Base-by-base conservation (phyloP, 2,329 filamentous ascomycete genomes). In the Colletotrichum magnum region DNA sequence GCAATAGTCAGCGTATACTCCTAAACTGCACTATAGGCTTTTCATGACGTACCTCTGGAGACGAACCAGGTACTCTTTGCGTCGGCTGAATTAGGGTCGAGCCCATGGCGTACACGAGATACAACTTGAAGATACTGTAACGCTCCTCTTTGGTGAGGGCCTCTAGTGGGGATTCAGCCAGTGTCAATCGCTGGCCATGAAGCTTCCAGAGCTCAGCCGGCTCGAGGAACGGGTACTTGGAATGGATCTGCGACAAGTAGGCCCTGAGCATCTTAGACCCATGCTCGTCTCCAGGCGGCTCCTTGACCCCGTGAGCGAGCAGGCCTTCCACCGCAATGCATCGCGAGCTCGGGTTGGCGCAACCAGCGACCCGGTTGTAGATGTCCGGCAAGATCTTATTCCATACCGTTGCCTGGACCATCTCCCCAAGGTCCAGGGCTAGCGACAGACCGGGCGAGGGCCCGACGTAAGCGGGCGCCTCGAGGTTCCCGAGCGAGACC, bases 361-460 rank as follows among this genome's bases (percentile, higher is more conserved):
- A 58, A n/a, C 67, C 48, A 24, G 50, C 39, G 6, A 54, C 32
- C 13, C 63, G 69, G 48, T 71, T 63, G 21, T 54, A 53, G 5
- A 63, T 56, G 48, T 61, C 69, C 26, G 74, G 75, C n/a, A 86
- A 75, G 2, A 84, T 82, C 70, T 87, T 86, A 57, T 86, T 86
- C 85, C 85, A 87, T 1, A 86, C 84, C 18, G 84, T 86, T 0
- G 84, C 83, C 72, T 87, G 85, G 9, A 87, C 84, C 83, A 87
- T 87, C 58, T 86, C 83, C 24, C 85, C 84, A 7, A 87, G 77
- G 70, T 86, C 84, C 9, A 83, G 78, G 5, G 85, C 85, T 52
- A 87, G 73, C 15, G 83, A 82, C 39, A 86, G 78, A 9, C 85
- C 85, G 12, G 84, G 85, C 21, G 84, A 86, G 9, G 83, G 64